These are phyloP conservation scores for Moesziomyces parantarcticus DNA, from an alignment of 1,284 basidiomycete species.

Conservation along the genomic window DNA sequence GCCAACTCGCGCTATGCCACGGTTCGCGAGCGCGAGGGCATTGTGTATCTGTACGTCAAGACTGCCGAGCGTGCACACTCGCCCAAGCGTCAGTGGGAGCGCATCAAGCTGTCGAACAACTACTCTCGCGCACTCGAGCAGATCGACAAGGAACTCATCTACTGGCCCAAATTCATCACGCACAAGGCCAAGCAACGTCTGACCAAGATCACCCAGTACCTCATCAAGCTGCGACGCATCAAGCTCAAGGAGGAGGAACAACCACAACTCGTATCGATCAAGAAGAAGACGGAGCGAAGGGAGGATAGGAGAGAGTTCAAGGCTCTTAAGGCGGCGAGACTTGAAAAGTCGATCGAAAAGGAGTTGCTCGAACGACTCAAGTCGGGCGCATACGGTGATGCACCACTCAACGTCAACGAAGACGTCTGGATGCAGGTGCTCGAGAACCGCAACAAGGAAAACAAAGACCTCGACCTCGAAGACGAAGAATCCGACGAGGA, in stretches of 20 bases:
- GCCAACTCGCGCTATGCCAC: slow-evolving; percentile 98
- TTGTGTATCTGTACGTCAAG: slow-evolving; percentile 96
- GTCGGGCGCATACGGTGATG: slow-evolving; percentile 96
- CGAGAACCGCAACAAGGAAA: slow-evolving; percentile 44
- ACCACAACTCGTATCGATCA: slow-evolving; percentile 91
- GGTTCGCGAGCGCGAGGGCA: slow-evolving; percentile 91
- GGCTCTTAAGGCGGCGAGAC: slow-evolving; percentile 82
- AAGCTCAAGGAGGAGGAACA: slow-evolving; percentile 80
- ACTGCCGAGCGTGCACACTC: slow-evolving; percentile 96
- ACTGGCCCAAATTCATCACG: slow-evolving; percentile 97
- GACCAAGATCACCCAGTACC: slow-evolving; percentile 98
- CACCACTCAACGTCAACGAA: slow-evolving; percentile 98
- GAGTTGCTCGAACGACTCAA: slow-evolving; percentile 95
- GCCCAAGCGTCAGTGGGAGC: slow-evolving; percentile 97
- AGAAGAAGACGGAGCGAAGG: slow-evolving; percentile 96
- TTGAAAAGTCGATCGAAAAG: slow-evolving; percentile 94
- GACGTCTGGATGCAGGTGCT: slow-evolving; percentile 83
- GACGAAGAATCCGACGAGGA: slow-evolving; percentile 65
- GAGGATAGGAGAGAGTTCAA: slow-evolving; percentile 93
- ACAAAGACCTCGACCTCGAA: slow-evolving; percentile 52
- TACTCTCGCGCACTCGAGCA: slow-evolving; percentile 89
- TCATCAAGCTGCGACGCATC: slow-evolving; percentile 95
- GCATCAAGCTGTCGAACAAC: slow-evolving; percentile 90
- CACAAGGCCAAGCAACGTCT: slow-evolving; percentile 99
- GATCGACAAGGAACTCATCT: slow-evolving; percentile 85